Conservation (phyloP, 495 filamentous ascomycete genomes). For the Hypoxylon crocopeplum region DNA sequence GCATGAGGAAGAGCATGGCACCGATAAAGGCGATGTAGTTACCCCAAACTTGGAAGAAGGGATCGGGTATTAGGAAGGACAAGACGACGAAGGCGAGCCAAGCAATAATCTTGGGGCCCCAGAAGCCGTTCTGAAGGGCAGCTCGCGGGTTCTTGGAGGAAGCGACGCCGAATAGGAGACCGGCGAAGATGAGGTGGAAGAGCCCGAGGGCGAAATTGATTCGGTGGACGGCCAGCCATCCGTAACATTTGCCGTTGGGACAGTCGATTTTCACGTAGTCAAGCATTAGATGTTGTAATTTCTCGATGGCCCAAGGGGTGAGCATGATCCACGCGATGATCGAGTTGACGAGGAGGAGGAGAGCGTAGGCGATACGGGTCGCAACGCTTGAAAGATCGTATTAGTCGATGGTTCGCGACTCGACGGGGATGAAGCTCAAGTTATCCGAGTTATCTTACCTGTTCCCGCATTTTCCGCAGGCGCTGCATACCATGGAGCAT, state of each 20-base stretch:
- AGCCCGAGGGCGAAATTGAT: slow-evolving; percentile 97
- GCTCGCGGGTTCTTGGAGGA: slow-evolving; percentile 88
- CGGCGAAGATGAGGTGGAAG: slow-evolving; percentile 86
- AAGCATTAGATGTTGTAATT: slow-evolving; percentile 85
- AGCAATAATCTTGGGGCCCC: slow-evolving; percentile 75
- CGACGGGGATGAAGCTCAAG: no score
- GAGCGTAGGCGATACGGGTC: slow-evolving; percentile 95
- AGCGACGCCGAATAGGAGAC: slow-evolving; percentile 84
- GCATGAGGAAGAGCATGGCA: slow-evolving; percentile 91
- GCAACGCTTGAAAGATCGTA: slow-evolving; percentile 69
- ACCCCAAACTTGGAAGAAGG: slow-evolving; percentile 95
- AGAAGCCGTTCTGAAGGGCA: slow-evolving; percentile 91
- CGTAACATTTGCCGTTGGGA: slow-evolving; percentile 88
- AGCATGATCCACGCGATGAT: slow-evolving; percentile 99
- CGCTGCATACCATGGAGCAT: slow-evolving; percentile 90
- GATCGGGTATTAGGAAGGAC: slow-evolving; percentile 94
- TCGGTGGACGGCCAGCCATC: slow-evolving; percentile 94
- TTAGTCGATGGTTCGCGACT: slow-evolving; percentile 4
- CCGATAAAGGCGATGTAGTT: slow-evolving; percentile 89
- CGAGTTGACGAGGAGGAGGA: slow-evolving; percentile 94
- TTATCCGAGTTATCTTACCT: slow-evolving; percentile 64
- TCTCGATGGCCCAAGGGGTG: slow-evolving; percentile 97
- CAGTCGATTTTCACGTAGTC: slow-evolving; percentile 96
- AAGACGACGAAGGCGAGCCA: slow-evolving; percentile 88
- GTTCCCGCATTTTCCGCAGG: slow-evolving; percentile 95